Evolutionary conservation across 176 grass and related monocot genomes (phyloP), one percentile per base, ranked within the genome.

Genomic region (Tuctoria greenei): DNA sequence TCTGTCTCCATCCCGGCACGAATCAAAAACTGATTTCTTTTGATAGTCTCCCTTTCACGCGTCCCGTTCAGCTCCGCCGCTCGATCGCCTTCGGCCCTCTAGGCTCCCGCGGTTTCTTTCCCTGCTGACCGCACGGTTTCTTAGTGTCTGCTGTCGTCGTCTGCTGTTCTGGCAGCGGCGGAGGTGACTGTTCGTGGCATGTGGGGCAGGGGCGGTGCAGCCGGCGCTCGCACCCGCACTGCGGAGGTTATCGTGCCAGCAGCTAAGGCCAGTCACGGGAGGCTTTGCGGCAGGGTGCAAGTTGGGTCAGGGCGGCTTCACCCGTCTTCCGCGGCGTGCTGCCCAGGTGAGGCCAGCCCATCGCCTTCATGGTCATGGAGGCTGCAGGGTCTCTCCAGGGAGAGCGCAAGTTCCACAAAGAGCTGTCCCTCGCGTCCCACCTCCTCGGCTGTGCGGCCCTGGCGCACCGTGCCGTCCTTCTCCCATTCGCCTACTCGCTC

Each of bases 371-470:
- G 82, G 84, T 94, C 65, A 94, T 94, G 91, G 80, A 92, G 45
- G 85, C 89, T 44, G 69, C 72, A 21, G 87, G 84, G 2, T 98
- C 95, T 0, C 91, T 98, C 44, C 95, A 94, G 85, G 91, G 95
- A 7, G 95, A 98, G 76, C 89, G 95, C 67, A 91, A 98, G 91
- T 98, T 98, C 76, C 83, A 89, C 62, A 98, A 98, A 65, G 91
- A 98, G 88, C 86, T 98, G 71, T 68, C 88, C 28, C 84, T 98
- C 20, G 89, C 88, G 20, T 78, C 89, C 61, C 81, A 88, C 46
- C 84, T 99, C 54, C 76, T 85, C 64, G 50, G 74, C 74, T 69
- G 38, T 31, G 63, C 10, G 38, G 57, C 8, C 78, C 45, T 46
- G 11, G 61, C 34, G 6, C 31, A 37, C 34, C 31, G 69, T 46